phyloP scores from a whole-genome alignment of 2,329 filamentous ascomycete species.

The Scedosporium dehoogii region DNA sequence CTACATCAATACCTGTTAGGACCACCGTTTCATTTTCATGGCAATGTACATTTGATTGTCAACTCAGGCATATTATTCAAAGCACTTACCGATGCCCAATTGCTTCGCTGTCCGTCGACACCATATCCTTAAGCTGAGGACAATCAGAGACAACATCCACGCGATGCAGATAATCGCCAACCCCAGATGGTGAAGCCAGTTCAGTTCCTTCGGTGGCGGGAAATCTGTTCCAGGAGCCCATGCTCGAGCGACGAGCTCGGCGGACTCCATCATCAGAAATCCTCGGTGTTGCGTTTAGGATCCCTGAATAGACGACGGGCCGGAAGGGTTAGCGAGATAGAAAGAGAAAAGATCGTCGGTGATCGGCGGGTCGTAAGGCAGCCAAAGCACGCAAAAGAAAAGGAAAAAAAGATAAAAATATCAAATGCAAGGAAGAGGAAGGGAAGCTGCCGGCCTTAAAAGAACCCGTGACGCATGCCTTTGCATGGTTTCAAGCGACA shows the following conservation, averaged over 20 bases:
- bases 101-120: conserved; percentile 10
- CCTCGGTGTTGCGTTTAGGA: not conserved
- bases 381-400: not conserved
- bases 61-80: not conserved
- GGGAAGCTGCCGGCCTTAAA: not conserved
- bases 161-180: conserved; percentile 10
- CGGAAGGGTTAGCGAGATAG: not conserved
- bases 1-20: conserved; percentile 9
- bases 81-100: conserved; percentile 11
- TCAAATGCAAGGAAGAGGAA: not conserved
- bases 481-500: not conserved
- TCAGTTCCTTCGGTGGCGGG: conserved; percentile 7
- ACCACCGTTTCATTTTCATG: not conserved
- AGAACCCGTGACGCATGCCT: not conserved
- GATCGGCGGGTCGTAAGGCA: not conserved
- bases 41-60: not conserved
- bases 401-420: not conserved
- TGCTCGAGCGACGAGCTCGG: conserved; percentile 8
- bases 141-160: conserved; percentile 9
- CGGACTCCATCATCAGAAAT: conserved; percentile 7
- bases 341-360: not conserved
- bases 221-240: conserved; percentile 13
- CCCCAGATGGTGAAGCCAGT: conserved; percentile 12
- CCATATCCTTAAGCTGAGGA: conserved; percentile 9
- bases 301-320: not conserved